These are phyloP conservation scores for Rhodotorula sp. DNA, from an alignment of 1,284 basidiomycete species.

Conservation along the genomic window DNA sequence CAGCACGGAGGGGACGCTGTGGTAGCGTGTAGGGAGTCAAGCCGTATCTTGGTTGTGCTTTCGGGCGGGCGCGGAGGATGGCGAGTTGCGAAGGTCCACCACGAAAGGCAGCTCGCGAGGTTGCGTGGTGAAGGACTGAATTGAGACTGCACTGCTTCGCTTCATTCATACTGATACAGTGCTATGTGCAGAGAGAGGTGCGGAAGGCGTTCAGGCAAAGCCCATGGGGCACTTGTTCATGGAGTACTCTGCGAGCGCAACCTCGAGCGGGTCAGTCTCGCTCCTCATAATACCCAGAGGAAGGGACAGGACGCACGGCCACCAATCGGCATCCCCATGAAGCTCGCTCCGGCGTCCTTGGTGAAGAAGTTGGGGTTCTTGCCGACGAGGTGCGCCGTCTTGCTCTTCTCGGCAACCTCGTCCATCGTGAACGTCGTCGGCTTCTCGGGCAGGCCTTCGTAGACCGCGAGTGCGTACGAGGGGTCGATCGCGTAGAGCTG, in stretches of 20 bases:
- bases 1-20: conserved; percentile 34
- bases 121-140: too few species aligned
- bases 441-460: conserved; percentile 47
- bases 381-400: conserved; percentile 39
- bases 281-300: background rate
- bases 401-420: conserved; percentile 42
- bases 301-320: background rate
- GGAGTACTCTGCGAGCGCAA: background rate
- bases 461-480: conserved; percentile 48
- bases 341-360: conserved; percentile 21
- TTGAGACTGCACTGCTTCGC: too few species aligned
- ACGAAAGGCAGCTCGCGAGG: too few species aligned
- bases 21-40: conserved; percentile 8
- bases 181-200: background rate
- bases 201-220: background rate
- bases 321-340: conserved; percentile 40
- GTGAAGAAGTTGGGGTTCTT: conserved; percentile 30
- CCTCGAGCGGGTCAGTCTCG: background rate
- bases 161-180: too few species aligned
- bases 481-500: conserved; percentile 50
- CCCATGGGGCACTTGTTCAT: conserved; percentile 1
- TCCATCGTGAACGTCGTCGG: conserved; percentile 44
- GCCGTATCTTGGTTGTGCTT: background rate
- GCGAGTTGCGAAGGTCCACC: too few species aligned
- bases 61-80: too few species aligned